phyloP scores from a whole-genome alignment of 352 stramenopile genomes.

The Globisporangium cylindrosporum region DNA sequence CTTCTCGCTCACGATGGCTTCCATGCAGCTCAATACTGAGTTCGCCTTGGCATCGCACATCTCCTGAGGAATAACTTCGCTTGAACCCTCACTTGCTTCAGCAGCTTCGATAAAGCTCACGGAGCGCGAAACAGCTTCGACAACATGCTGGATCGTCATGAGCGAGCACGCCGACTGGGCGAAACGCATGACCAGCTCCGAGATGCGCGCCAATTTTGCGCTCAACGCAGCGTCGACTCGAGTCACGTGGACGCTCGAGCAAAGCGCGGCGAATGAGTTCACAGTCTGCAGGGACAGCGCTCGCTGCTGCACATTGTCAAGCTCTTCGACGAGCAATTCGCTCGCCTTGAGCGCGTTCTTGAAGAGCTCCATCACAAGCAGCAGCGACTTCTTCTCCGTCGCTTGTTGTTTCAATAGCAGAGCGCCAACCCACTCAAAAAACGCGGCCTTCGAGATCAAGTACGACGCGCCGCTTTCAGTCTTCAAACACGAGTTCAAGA shows the following conservation, averaged over 20 bases:
- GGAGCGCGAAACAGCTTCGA: conserved; percentile 13
- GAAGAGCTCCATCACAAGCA: conserved; percentile 43
- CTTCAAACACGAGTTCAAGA: conserved; percentile 46
- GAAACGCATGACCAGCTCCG: conserved; percentile 29
- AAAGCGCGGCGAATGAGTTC: conserved; percentile 43
- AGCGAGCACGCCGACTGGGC: conserved; percentile 38
- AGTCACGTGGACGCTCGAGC: conserved; percentile 12
- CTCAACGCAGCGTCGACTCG: conserved; percentile 8
- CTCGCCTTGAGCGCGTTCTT: conserved; percentile 25
- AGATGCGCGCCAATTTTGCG: conserved; percentile 24
- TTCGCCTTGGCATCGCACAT: neutral
- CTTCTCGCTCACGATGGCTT: conserved; percentile 33
- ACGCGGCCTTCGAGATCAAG: conserved; percentile 57
- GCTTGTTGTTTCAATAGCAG: conserved; percentile 32
- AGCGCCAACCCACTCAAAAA: conserved; percentile 59
- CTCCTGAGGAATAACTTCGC: neutral
- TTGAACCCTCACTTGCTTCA: neutral
- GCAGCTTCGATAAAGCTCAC: neutral
- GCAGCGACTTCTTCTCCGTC: conserved; percentile 17
- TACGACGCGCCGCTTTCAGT: conserved; percentile 48
- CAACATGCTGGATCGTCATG: conserved; percentile 29
- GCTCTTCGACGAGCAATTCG: conserved; percentile 17
- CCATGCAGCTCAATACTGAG: conserved; percentile 28
- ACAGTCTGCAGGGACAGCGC: conserved; percentile 31
- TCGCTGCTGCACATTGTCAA: conserved; percentile 39